Percentiles rank a stretch among this genome's conserved stretches.
These are phyloP conservation scores for Amoebophrya sp. DNA, from an alignment of 169 alveolate species.

Conservation along the genomic window DNA sequence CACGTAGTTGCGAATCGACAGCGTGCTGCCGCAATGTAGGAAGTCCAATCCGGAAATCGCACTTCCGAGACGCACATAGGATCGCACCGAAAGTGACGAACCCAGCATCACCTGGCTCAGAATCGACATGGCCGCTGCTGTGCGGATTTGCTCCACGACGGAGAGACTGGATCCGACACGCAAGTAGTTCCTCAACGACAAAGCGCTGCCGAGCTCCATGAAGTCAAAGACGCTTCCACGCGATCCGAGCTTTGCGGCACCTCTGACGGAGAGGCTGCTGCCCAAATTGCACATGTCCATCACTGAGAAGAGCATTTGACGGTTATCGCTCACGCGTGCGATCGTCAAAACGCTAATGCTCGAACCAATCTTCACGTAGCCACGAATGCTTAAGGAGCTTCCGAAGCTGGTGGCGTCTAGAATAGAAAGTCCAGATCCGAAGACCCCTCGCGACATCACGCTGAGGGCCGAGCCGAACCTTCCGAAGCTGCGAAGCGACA, in stretches of 20 bases:
- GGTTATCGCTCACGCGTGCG: background rate
- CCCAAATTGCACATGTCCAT: background rate
- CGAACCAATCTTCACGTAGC: slow-evolving; percentile 12
- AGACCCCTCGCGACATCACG: no score
- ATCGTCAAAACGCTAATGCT: background rate
- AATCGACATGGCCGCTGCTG: background rate
- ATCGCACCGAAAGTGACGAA: background rate
- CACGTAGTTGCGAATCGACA: background rate
- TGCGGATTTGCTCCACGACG: background rate
- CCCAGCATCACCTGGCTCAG: background rate
- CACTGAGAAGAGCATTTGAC: background rate
- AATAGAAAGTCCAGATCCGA: background rate
- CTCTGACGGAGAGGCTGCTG: slow-evolving; percentile 4
- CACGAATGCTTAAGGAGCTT: slow-evolving; percentile 7
- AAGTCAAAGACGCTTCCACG: background rate
- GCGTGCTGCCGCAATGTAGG: background rate
- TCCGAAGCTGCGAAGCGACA: background rate
- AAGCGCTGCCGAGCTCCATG: background rate
- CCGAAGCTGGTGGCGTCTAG: background rate
- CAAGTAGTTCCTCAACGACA: background rate
- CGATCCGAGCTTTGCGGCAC: background rate
- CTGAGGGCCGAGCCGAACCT: background rate
- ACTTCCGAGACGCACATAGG: background rate
- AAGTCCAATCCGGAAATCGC: background rate
- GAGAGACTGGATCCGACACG: slow-evolving; percentile 8